Evolutionary conservation across 1,284 basidiomycete species (phyloP), one percentile per base, ranked within the genome.

Genomic region (Sutorius eximius): DNA sequence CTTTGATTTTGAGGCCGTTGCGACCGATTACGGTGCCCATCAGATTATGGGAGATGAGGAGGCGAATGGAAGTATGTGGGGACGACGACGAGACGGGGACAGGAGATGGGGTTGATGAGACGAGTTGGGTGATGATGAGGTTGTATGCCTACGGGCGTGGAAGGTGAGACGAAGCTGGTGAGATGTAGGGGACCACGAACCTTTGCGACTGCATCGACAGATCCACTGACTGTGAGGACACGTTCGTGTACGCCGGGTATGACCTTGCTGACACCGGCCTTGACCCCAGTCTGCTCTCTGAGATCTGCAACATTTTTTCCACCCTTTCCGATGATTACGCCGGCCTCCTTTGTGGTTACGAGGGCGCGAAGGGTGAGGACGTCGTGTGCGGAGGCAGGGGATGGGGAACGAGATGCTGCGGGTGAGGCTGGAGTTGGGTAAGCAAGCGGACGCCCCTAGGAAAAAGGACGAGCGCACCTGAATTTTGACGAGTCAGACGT

Each of bases 11-110:
- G 73, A 93, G 86, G 61, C 97, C 97, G 57, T 79, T 90, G 66
- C 96, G 93, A 62, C 97, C 97, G 66, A 99, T 99, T 74, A 99
- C 93, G 54, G 95, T 96, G 52, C 97, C 97, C 97, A 99, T 99
- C 62, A 98, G 85, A 73, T 97, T 96, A 79, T 99, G 95, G 51
- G 95, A 97, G 71, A 99, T 94, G 67, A 99, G 86, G 60, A 97
- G 91, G 57, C 94, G 92, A 71, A 98, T 89, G 57, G 94, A 91
- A 52, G 94, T 95, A 73, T 93, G 87, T 47, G 87, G 78, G 63
- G 83, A 76, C 59, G 88, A 81, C 57, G 83, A 79, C 32, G 82
- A 82, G 59, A 81, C 75, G 49, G 82, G 73, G 53, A 84, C 72
- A 42, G 82, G 90, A 57, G 84, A 87, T 63, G 82, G 87, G 75